Base-by-base conservation (phyloP, 2,329 filamentous ascomycete genomes). In the Xylaria sp. region DNA sequence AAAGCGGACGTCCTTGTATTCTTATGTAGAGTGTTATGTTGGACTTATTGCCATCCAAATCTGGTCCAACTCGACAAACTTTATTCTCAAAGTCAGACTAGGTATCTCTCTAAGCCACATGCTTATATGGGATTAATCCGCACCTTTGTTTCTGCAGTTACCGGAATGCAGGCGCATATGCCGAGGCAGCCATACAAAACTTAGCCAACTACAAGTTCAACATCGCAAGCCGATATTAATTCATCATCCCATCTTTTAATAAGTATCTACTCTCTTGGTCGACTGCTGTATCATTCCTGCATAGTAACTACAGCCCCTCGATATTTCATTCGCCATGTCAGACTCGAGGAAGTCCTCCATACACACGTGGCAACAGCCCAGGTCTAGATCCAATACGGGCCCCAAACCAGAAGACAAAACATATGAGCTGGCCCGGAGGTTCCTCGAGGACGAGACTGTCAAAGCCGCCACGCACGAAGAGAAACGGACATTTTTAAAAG, bases 371-470 rank as follows among this genome's bases (percentile, higher is more conserved):
- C 67, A 70, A 52, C 63, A 67, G 44, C 54, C 58, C 35, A 47
- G 60, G 30, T 30, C 23, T 30, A 30, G 23, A 30, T 34, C 60
- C 35, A 55, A 63, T 35, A 47, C 63, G 55, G 52, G 59, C 44
- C 37, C 62, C 23, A 62, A 66, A 16, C 47, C 63, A n/a, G 60
- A 63, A 62, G 63, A 67, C n/a, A 51, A 62, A 49, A 71, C 68
- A 34, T 57, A 90, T 42, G 84, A 91, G 13, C 84, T 91, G 70
- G 91, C 92, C 34, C 80, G 82, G 49, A 83, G 80, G 56, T 97
- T 96, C 70, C 81, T 97, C 3, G 79, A 89, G 54, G 88, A 95
- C 61, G 85, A 89, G 6, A 79, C 81, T 18, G 89, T 96, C 59
- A 84, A 82, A 60, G 77, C 87, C 73, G 85, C 88, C 39, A 79